Conservation (phyloP, 2,329 filamentous ascomycete genomes). For the Pestalotiopsis sp. region DNA sequence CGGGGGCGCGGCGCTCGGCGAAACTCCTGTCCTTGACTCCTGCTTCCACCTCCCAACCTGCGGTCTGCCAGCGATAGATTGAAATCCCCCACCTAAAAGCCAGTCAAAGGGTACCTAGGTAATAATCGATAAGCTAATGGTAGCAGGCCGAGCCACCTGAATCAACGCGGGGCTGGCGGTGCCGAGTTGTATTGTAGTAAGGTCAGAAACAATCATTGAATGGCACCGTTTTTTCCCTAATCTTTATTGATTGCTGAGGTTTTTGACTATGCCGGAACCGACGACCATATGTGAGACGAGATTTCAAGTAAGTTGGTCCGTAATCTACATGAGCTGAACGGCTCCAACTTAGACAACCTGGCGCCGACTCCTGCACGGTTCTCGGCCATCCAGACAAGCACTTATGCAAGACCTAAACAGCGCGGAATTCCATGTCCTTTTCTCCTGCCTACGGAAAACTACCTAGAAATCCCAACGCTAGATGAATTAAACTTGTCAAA, state of each 20-base stretch:
- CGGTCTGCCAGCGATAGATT: constrained; percentile 6
- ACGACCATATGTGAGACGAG: neutral
- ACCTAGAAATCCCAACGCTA: too few species aligned
- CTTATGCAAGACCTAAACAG: neutral
- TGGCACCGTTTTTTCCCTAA: neutral
- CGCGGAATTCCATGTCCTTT: too few species aligned
- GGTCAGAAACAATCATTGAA: neutral
- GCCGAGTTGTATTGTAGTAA: neutral
- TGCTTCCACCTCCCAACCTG: neutral
- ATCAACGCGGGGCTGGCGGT: neutral
- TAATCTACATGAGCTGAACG: neutral
- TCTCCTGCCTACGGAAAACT: too few species aligned
- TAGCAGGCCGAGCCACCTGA: neutral
- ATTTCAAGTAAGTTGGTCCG: neutral
- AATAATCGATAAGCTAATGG: neutral
- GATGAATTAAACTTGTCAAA: neutral
- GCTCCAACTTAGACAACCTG: neutral
- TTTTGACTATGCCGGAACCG: neutral
- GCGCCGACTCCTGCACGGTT: neutral
- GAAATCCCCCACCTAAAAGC: neutral
- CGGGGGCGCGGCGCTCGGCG: constrained; percentile 1
- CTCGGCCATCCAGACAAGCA: neutral
- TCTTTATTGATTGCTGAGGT: too few species aligned
- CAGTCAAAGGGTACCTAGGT: neutral
- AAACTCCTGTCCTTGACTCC: constrained; percentile 4